Evolutionary conservation across 2,329 filamentous ascomycete species (phyloP).

Genomic region (Diaporthe destruens): DNA sequence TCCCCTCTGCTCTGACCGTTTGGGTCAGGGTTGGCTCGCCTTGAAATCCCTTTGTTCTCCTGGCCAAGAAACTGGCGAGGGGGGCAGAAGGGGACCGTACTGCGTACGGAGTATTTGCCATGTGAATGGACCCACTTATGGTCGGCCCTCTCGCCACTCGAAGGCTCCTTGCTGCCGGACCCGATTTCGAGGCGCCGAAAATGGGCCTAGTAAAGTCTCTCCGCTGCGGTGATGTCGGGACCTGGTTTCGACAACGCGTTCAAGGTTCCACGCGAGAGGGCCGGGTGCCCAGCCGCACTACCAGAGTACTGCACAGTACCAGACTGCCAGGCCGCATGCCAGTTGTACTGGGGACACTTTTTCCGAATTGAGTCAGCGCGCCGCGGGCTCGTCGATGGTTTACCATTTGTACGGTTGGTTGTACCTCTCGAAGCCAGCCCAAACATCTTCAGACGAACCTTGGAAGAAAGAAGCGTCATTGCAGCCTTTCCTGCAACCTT

Average conservation of each 20-base stretch:
- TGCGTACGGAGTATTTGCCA: not conserved
- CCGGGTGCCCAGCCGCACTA: not conserved
- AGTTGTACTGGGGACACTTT: not conserved
- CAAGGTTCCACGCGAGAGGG: not conserved
- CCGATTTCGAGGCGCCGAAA: conserved; percentile 17
- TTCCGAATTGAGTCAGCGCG: not conserved
- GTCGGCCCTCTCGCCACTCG: conserved; percentile 7
- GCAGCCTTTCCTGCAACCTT: conserved; percentile 1
- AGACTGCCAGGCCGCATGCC: too few relatives aligned
- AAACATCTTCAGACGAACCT: conserved; percentile 16
- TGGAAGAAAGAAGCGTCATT: conserved; percentile 9
- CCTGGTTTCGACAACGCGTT: conserved; percentile 4
- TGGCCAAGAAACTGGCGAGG: not conserved
- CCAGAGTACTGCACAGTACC: too few relatives aligned
- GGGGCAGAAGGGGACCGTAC: too few relatives aligned
- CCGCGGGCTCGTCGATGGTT: conserved; percentile 3
- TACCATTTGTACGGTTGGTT: too few relatives aligned
- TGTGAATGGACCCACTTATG: conserved; percentile 21
- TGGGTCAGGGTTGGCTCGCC: conserved; percentile 2
- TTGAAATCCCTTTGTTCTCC: conserved; percentile 7
- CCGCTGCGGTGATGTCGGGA: conserved; percentile 1
- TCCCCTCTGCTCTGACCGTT: conserved; percentile 20
- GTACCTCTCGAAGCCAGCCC: not conserved
- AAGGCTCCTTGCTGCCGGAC: not conserved
- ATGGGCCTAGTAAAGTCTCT: conserved; percentile 11